These are phyloP conservation scores for Acmispon strigosus DNA, from an alignment of 306 rosid species.

Conservation along the genomic window DNA sequence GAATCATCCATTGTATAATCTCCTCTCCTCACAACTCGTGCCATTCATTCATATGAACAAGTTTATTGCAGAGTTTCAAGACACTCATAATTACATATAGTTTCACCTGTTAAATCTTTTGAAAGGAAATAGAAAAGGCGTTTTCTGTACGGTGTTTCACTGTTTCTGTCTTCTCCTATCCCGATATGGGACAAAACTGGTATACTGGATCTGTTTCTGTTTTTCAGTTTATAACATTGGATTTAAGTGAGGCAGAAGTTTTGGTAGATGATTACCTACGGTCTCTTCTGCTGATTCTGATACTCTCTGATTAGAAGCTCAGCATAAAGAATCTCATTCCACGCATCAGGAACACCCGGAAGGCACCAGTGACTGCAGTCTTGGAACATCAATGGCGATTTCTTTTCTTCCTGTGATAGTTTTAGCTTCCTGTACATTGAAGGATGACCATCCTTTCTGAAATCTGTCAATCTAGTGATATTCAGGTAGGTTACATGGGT, in stretches of 20 bases:
- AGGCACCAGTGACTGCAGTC: slow-evolving; percentile 99
- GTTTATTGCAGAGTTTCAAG: neutral
- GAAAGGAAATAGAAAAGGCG: neutral
- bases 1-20: slow-evolving; percentile 15
- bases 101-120: slow-evolving; percentile 1
- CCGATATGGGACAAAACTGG: slow-evolving; percentile 14
- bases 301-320: slow-evolving; percentile 51
- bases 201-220: slow-evolving; percentile 16
- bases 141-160: slow-evolving; percentile 10
- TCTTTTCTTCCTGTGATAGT: slow-evolving; percentile 48
- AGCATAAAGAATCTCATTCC: slow-evolving; percentile 86
- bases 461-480: slow-evolving; percentile 84
- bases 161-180: slow-evolving; percentile 8
- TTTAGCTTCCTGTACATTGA: slow-evolving; percentile 72
- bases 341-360: slow-evolving; percentile 87
- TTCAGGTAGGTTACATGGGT: slow-evolving; percentile 67
- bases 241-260: slow-evolving; percentile 1
- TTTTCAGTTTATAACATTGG: slow-evolving; percentile 14
- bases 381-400: slow-evolving; percentile 56
- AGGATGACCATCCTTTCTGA: slow-evolving; percentile 94
- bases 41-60: neutral
- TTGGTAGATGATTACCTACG: slow-evolving; percentile 45
- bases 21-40: slow-evolving; percentile 14
- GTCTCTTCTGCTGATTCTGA: slow-evolving; percentile 37
- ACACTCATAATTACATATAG: slow-evolving; percentile 1